Conservation (phyloP, 352 stramenopile genomes). For the Globisporangium cylindrosporum region DNA sequence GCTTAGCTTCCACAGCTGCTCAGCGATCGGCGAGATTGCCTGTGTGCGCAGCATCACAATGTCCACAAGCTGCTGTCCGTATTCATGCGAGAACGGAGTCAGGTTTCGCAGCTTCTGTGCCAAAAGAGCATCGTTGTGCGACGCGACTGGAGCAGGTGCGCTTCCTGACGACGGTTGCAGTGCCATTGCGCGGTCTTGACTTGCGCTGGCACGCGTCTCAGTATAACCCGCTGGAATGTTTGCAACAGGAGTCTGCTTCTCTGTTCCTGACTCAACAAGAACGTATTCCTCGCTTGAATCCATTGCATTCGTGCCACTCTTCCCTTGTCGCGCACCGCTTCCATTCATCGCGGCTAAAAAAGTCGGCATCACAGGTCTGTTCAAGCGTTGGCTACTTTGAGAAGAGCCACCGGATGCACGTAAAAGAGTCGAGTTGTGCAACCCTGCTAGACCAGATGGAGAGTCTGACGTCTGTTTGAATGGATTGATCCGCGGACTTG, state of each 20-base stretch:
- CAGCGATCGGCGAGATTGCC: conserved; percentile 58
- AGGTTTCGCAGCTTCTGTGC: neutral
- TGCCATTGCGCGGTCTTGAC: neutral
- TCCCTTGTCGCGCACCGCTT: conserved; percentile 8
- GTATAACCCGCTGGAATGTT: neutral
- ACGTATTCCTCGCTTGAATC: conserved; percentile 71
- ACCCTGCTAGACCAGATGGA: conserved; percentile 24
- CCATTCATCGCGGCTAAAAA: neutral
- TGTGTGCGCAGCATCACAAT: conserved; percentile 60
- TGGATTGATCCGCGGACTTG: conserved; percentile 64
- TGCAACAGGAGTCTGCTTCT: conserved; percentile 18
- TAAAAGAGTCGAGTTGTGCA: conserved; percentile 14
- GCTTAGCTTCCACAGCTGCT: conserved; percentile 61
- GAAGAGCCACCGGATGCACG: conserved; percentile 3
- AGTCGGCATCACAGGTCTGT: neutral
- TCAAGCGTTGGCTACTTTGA: conserved; percentile 12
- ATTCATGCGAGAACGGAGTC: conserved; percentile 36
- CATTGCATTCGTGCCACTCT: conserved; percentile 22
- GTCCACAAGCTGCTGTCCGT: conserved; percentile 60
- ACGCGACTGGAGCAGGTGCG: neutral
- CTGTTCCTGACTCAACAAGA: conserved; percentile 45
- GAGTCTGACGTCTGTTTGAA: conserved; percentile 62
- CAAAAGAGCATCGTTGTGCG: neutral
- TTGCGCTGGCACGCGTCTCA: neutral
- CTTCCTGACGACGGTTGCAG: neutral